A percentile compares a stretch with the other conserved stretches of the same genome.
These are phyloP conservation scores for Pichia sp. DNA, from an alignment of 1,139 yeast species.

Conservation along the genomic window DNA sequence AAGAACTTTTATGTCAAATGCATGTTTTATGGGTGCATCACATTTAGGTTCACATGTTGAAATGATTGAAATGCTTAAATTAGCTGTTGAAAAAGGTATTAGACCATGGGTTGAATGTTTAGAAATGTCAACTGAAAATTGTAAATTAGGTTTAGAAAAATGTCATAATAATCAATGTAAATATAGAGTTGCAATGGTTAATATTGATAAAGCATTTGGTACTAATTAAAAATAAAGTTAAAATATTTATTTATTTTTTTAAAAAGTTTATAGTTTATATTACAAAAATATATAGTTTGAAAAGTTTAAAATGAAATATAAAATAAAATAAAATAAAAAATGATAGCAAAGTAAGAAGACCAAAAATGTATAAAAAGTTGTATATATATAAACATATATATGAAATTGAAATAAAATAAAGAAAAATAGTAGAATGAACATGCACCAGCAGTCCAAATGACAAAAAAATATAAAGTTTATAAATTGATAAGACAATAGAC, in stretches of 20 bases:
- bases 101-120: conserved; percentile 55
- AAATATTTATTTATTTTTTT: no score
- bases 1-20: conserved; percentile 32
- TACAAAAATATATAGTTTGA: not conserved
- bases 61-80: conserved; percentile 47
- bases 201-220: conserved; percentile 41
- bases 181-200: conserved; percentile 59
- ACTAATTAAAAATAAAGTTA: not conserved
- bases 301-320: no score
- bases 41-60: conserved; percentile 44
- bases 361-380: no score
- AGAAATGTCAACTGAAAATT: conserved; percentile 44
- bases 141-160: conserved; percentile 45
- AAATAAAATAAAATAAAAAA: no score
- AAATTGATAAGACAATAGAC: no score
- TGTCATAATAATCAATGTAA: conserved; percentile 50
- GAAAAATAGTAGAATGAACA: no score
- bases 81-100: conserved; percentile 48
- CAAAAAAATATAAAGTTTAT: no score
- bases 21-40: conserved; percentile 37
- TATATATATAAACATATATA: no score
- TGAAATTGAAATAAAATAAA: no score
- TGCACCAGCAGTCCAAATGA: no score
- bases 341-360: no score
- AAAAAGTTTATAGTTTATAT: not conserved